Conservation (phyloP, 306 rosid species). For the Pyrus betulifolia region DNA sequence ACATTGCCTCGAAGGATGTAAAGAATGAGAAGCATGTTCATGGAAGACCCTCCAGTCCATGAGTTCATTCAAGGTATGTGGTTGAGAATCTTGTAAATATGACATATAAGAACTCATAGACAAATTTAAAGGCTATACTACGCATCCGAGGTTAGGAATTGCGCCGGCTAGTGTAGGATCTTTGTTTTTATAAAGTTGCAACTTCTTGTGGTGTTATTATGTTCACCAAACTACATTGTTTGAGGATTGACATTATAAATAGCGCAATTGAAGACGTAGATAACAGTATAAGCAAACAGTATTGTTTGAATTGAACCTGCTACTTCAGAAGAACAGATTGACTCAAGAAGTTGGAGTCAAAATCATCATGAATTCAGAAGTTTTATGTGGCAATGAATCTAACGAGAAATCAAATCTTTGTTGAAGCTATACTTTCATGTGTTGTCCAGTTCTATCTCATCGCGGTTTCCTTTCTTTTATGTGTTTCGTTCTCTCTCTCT, state of each 20-base stretch:
- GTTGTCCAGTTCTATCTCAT: neutral
- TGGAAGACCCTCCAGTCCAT: conserved; percentile 9
- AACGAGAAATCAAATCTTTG: neutral
- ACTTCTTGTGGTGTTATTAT: conserved; percentile 9
- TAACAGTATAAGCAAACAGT: neutral
- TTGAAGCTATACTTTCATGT: neutral
- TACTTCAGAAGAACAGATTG: neutral
- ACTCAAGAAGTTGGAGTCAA: neutral
- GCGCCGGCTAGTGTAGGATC: neutral
- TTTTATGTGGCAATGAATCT: conserved; percentile 12
- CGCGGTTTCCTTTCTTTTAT: neutral
- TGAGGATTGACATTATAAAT: neutral
- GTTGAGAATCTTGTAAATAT: conserved; percentile 6
- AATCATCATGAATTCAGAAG: neutral
- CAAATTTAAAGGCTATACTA: neutral
- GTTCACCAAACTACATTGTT: neutral
- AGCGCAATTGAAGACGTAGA: neutral
- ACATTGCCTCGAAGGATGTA: neutral
- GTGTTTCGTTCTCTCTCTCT: no score
- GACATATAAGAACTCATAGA: conserved; percentile 11
- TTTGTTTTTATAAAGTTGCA: conserved; percentile 9
- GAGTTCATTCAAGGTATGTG: conserved; percentile 4
- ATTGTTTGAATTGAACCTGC: neutral
- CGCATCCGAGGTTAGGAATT: neutral
- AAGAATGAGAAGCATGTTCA: conserved; percentile 15